Base-by-base conservation (phyloP, 768 basidiomycete genomes). In the Lactarius sanguifluus region DNA sequence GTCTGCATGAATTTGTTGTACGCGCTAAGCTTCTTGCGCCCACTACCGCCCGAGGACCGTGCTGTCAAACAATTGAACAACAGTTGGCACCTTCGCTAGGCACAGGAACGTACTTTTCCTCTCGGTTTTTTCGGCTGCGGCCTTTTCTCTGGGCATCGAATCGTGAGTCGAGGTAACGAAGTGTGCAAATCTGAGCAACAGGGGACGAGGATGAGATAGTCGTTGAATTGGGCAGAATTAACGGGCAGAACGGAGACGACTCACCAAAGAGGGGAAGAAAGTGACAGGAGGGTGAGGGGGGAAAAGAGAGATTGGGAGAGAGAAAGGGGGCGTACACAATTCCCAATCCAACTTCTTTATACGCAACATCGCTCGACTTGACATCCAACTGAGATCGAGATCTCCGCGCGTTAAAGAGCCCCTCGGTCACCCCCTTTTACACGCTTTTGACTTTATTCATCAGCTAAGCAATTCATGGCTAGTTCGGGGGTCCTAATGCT, bases 1-100 rank as follows among this genome's bases (percentile, higher is more conserved):
- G 82, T 79, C 81, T 90, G 85, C 89, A 91, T 80, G 75, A 88
- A 93, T 75, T 87, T 89, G 75, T 92, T 92, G 78, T 89, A 93
- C 16, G 84, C 82, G 41, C 86, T 86, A 57, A 90, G 79, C 75
- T 84, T 84, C 75, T 82, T 90, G 75, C 81, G 83, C 73, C 83
- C 81, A 20, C 78, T 77, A 43, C 78, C 79, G 38, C 81, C 79
- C 41, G 83, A 78, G 18, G 86, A 84, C 74, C 84, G 86, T 75
- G 78, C 81, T 84, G 70, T 54, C 60, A 25, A 69, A 71, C 72
- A 61, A 40, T 12, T 66, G 41, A 70, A 57, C 62, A 64, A 59
- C 23, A 47, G 34, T 9, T 32, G 32, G 18, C 43, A 3, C 18
- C 28, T 54, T 7, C n/a, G 8, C 10, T 52, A 62, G 32, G 50